Percentiles rank a stretch among this genome's conserved stretches.
These are phyloP conservation scores for Helicocarpus griseus DNA, from an alignment of 2,329 filamentous ascomycete species.

Conservation along the genomic window DNA sequence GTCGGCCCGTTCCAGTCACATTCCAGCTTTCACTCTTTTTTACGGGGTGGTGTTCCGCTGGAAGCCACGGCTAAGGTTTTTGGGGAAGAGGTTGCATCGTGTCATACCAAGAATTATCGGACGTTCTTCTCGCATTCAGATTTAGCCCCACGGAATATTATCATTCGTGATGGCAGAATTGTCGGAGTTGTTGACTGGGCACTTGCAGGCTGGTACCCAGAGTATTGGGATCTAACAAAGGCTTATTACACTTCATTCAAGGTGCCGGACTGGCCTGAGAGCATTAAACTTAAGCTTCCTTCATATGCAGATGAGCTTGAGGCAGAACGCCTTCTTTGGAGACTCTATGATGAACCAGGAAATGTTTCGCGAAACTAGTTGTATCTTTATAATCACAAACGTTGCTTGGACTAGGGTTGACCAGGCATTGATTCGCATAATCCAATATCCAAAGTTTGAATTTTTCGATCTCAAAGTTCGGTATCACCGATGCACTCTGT, in stretches of 20 bases:
- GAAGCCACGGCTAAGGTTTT: slow-evolving; percentile 10
- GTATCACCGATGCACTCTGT: slow-evolving; percentile 5
- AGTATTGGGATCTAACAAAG: slow-evolving; percentile 17
- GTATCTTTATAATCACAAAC: slow-evolving; percentile 6
- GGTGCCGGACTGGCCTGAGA: slow-evolving; percentile 9
- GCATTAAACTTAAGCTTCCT: slow-evolving; percentile 9
- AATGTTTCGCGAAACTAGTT: slow-evolving; percentile 9
- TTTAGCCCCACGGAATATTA: slow-evolving; percentile 18
- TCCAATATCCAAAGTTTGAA: slow-evolving; percentile 9
- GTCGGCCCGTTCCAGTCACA: slow-evolving; percentile 10
- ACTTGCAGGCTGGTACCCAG: slow-evolving; percentile 18
- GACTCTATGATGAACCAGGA: slow-evolving; percentile 11
- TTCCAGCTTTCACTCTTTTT: slow-evolving; percentile 11
- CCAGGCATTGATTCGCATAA: slow-evolving; percentile 5
- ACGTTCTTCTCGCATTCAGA: slow-evolving; percentile 18
- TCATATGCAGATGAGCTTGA: slow-evolving; percentile 10
- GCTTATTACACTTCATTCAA: slow-evolving; percentile 9
- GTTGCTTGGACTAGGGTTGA: slow-evolving; percentile 6
- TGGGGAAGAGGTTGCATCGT: slow-evolving; percentile 10
- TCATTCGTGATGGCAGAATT: slow-evolving; percentile 14
- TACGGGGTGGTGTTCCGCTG: slow-evolving; percentile 10
- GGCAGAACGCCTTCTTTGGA: slow-evolving; percentile 11
- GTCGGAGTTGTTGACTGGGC: slow-evolving; percentile 19
- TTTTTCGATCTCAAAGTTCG: slow-evolving; percentile 7
- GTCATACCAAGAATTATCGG: slow-evolving; percentile 8